Conservation (phyloP, 352 stramenopile species). For the Phytophthora meadii region DNA sequence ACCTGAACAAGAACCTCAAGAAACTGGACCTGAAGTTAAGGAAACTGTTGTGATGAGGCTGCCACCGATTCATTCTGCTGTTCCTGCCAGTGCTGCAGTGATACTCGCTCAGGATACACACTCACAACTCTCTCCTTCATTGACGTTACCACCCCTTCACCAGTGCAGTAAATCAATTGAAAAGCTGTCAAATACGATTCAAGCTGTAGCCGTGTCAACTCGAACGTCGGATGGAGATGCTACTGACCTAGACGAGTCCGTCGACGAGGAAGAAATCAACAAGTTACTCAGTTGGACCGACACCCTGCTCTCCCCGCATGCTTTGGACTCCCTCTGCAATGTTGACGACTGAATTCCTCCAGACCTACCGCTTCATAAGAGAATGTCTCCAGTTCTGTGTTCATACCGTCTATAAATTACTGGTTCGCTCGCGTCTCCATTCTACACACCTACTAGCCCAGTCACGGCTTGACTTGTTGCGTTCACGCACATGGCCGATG, state of each 20-base stretch:
- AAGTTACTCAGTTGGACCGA: conserved; percentile 85
- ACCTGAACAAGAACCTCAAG: conserved; percentile 6
- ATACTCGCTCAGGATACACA: conserved; percentile 11
- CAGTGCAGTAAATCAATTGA: conserved; percentile 1
- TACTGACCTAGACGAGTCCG: conserved; percentile 65
- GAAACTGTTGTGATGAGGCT: conserved; percentile 22
- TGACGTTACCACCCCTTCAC: conserved; percentile 19
- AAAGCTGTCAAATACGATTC: neutral
- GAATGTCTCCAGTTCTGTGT: conserved; percentile 17
- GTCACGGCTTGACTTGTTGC: conserved; percentile 1
- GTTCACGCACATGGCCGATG: conserved; percentile 27
- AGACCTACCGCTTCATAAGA: too few relatives aligned
- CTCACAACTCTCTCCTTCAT: conserved; percentile 1
- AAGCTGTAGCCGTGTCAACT: conserved; percentile 12
- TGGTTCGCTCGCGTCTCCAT: conserved; percentile 25
- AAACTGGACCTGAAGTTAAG: conserved; percentile 8
- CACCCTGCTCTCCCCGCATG: conserved; percentile 55
- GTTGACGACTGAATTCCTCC: conserved; percentile 38
- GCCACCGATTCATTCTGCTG: conserved; percentile 31
- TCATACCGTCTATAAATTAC: conserved; percentile 44
- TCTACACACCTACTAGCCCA: conserved; percentile 9
- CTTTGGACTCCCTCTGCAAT: conserved; percentile 50
- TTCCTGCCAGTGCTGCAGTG: conserved; percentile 20
- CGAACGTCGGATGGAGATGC: neutral
- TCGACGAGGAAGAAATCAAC: conserved; percentile 83